Evolutionary conservation across 768 basidiomycete species (phyloP), one percentile per base, ranked within the genome.

Genomic region (Pleurotus tuoliensis): DNA sequence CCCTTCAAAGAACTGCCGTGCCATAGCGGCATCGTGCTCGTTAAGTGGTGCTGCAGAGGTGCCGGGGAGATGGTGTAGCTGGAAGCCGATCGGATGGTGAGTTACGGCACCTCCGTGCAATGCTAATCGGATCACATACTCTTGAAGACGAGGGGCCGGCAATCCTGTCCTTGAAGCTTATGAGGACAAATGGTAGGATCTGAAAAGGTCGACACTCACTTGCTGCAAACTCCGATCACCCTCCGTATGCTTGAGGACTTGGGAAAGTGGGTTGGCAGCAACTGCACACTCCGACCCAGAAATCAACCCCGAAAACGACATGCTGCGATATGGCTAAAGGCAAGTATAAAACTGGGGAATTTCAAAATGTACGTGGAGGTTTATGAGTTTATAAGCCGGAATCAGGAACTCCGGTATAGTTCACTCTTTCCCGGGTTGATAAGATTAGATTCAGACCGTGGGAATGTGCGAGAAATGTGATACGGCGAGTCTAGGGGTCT

Each of bases 271-370:
- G 67, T 97, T 98, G 48, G 87, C 78, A 1, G 86, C 76, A 16
- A 86, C 81, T 11, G 88, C 89, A 71, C 94, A 97, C 73, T 98
- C 96, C 44, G 93, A 82, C 56, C 93, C 94, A 57, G 92, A 93
- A 59, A 94, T 82, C 40, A 94, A 76, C 56, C 86, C 79, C 74
- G 89, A 87, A 55, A 92, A 76, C 20, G 89, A 88, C 88, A 90
- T 90, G 58, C 20, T 44, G 41, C n/a, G n/a, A 16, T 44, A 6
- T 44, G 41, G 41, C n/a, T 44, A 44, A 44, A 44, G 55, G 50
- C 16, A 47, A 46, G 38, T 22, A n/a, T 43, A 15, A 15, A 55
- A n/a, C 7, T n/a, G 38, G 16, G 25, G 45, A 47, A 25, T 30
- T 45, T 25, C 24, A 25, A 6, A 25, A 25, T 25, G 24, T 25